These are phyloP conservation scores for Cicer pinnatifidum DNA, from an alignment of 306 rosid species.

Conservation along the genomic window DNA sequence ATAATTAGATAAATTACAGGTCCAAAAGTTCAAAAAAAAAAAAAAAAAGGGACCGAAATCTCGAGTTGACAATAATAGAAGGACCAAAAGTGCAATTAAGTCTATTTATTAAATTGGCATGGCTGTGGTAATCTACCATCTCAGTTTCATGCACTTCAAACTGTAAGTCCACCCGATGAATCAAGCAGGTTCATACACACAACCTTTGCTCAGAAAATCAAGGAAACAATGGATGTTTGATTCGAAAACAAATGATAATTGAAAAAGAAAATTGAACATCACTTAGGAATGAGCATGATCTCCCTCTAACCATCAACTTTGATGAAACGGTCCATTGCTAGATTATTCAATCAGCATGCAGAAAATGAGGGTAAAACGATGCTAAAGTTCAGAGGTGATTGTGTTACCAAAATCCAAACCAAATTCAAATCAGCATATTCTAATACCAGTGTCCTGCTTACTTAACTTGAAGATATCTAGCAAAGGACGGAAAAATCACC, in stretches of 20 bases:
- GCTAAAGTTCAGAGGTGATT: background rate
- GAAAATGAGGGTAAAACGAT: constrained; percentile 13
- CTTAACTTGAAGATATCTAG: constrained; percentile 30
- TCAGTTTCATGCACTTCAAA: constrained; percentile 11
- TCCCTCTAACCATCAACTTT: constrained; percentile 7
- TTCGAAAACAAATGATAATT: background rate
- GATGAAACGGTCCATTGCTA: constrained; percentile 19
- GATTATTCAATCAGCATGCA: constrained; percentile 15
- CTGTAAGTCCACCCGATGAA: background rate
- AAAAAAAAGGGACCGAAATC: background rate
- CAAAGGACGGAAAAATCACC: constrained; percentile 3
- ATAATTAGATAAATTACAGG: background rate
- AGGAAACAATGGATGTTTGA: constrained; percentile 3
- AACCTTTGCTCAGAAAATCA: constrained; percentile 13
- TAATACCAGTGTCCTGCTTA: constrained; percentile 17
- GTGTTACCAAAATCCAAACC: constrained; percentile 18
- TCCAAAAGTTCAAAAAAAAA: background rate
- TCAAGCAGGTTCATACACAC: constrained; percentile 4
- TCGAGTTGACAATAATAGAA: background rate
- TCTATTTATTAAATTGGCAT: background rate
- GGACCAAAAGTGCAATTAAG: background rate
- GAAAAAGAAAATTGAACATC: constrained; percentile 17
- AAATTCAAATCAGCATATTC: constrained; percentile 23
- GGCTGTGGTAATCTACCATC: constrained; percentile 6
- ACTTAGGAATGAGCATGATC: constrained; percentile 2